Percentiles rank a stretch among this genome's conserved stretches.
These are phyloP conservation scores for Achaetomiella virescens DNA, from an alignment of 495 filamentous ascomycete genomes.

Conservation along the genomic window DNA sequence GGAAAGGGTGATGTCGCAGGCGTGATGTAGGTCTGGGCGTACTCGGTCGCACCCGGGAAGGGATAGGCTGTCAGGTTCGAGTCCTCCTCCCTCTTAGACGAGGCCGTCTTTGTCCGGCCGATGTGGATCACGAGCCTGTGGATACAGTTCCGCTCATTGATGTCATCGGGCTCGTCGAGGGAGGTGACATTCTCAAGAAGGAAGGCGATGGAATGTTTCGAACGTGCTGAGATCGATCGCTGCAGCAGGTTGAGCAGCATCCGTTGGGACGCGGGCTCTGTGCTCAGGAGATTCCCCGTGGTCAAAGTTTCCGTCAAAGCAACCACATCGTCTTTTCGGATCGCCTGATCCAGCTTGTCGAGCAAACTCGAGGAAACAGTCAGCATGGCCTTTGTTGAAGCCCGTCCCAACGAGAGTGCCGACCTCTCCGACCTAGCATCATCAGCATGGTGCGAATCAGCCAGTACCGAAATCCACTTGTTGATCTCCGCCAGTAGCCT, in stretches of 20 bases:
- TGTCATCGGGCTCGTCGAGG: conserved; percentile 81
- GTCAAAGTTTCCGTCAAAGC: conserved; percentile 54
- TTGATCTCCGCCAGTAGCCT: conserved; percentile 73
- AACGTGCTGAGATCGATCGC: conserved; percentile 66
- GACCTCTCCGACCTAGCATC: conserved; percentile 68
- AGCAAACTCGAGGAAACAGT: conserved; percentile 59
- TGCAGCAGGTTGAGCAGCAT: conserved; percentile 77
- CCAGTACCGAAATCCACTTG: conserved; percentile 78
- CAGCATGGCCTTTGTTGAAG: conserved; percentile 62
- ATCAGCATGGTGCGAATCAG: conserved; percentile 62
- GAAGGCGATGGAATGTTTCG: conserved; percentile 59
- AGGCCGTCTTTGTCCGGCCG: conserved; percentile 65
- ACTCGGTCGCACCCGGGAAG: conserved; percentile 51
- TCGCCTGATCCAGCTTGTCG: conserved; percentile 68
- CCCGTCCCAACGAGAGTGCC: conserved; percentile 61
- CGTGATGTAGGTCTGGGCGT: conserved; percentile 54
- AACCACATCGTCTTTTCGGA: conserved; percentile 65
- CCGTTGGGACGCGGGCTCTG: conserved; percentile 50
- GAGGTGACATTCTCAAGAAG: conserved; percentile 61
- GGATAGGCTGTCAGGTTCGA: conserved; percentile 43
- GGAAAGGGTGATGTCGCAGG: conserved; percentile 63
- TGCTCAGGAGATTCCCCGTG: conserved; percentile 47
- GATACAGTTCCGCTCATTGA: conserved; percentile 88
- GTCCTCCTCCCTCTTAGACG: conserved; percentile 38
- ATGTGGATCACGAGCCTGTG: conserved; percentile 88